Percentiles rank a stretch among this genome's conserved stretches.
Evolutionary conservation across 2,329 filamentous ascomycete species (phyloP).

Genomic region (Aspergillus ochraceus): DNA sequence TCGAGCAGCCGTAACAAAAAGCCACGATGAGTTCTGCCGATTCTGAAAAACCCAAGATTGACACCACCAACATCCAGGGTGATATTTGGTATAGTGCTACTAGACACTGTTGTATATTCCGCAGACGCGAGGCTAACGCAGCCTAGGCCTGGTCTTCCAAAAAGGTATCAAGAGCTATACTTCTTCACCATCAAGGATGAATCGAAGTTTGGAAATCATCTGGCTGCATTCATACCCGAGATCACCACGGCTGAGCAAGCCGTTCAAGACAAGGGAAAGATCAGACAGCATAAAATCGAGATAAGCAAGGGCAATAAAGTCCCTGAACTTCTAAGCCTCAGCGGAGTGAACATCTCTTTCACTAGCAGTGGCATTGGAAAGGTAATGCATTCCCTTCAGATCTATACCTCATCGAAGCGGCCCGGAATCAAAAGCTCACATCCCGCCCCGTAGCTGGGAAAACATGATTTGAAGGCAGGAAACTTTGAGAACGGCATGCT

Average conservation of each 20-base stretch:
- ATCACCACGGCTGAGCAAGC: conserved; percentile 14
- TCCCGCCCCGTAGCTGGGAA: conserved; percentile 2
- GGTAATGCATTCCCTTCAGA: too few relatives aligned
- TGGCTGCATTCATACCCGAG: conserved; percentile 8
- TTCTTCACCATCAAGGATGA: conserved; percentile 15
- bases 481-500: conserved; percentile 16
- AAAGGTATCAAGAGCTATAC: conserved; percentile 6
- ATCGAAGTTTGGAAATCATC: conserved; percentile 8
- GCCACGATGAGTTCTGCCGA: conserved; percentile 3
- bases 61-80: conserved; percentile 17
- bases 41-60: background rate
- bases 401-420: too few relatives aligned
- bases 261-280: background rate
- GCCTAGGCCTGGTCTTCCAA: background rate
- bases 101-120: background rate
- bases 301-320: too few relatives aligned
- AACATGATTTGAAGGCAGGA: conserved; percentile 1
- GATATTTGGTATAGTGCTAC: conserved; percentile 14
- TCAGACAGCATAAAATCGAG: too few relatives aligned
- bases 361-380: too few relatives aligned
- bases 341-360: too few relatives aligned
- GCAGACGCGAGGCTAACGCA: background rate
- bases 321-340: too few relatives aligned
- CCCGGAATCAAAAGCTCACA: too few relatives aligned
- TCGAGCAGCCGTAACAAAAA: too few relatives aligned